Evolutionary conservation across 805 yeast genomes (phyloP).

Genomic region (Wickerhamomyces canadensis): DNA sequence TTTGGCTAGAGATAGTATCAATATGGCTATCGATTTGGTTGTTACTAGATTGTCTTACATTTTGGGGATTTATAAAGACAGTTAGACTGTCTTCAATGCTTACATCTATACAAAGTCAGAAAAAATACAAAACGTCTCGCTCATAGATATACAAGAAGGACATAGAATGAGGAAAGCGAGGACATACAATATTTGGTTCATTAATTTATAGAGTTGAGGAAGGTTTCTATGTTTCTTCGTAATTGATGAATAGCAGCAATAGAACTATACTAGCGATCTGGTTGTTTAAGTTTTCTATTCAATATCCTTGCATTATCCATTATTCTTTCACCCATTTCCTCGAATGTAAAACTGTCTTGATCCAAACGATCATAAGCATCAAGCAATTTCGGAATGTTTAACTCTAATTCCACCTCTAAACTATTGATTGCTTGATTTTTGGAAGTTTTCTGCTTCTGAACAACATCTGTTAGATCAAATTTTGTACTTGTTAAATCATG

Average conservation of each 20-base stretch:
- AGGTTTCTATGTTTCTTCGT: too few species aligned
- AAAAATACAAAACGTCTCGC: too few species aligned
- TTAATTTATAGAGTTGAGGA: too few species aligned
- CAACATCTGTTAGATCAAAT: conserved; percentile 66
- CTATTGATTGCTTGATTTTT: conserved; percentile 24
- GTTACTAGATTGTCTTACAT: conserved; percentile 86
- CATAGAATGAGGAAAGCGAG: too few species aligned
- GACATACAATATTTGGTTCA: too few species aligned
- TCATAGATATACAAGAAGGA: too few species aligned
- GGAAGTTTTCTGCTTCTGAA: conserved; percentile 20
- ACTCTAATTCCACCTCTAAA: conserved; percentile 47
- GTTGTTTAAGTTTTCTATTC: conserved; percentile 20
- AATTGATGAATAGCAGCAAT: too few species aligned
- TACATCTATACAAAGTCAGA: too few species aligned
- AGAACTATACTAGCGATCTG: too few species aligned
- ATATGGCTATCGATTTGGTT: conserved; percentile 91
- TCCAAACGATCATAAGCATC: conserved; percentile 34
- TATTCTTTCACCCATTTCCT: conserved; percentile 51
- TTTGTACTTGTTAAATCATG: conserved; percentile 70
- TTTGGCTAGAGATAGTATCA: conserved; percentile 81
- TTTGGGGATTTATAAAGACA: conserved; percentile 67
- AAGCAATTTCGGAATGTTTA: conserved; percentile 38
- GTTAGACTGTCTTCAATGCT: too few species aligned
- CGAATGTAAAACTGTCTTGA: conserved; percentile 48
- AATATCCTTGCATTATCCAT: conserved; percentile 52